Conservation (phyloP, 2,329 filamentous ascomycete genomes). For the Ceratocystis ficicola region DNA sequence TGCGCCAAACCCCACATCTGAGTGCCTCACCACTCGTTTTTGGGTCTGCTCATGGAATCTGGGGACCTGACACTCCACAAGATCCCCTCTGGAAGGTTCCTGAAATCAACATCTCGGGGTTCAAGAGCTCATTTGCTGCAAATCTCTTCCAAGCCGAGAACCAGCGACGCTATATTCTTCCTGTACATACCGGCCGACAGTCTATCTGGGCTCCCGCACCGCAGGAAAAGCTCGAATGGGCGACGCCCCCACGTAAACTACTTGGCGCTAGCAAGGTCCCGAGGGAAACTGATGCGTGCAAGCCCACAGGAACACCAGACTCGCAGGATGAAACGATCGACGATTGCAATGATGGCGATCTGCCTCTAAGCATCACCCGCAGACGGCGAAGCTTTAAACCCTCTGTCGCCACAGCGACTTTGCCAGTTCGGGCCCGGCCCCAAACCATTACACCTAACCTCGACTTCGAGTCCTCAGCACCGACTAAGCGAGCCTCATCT, state of each 20-base stretch:
- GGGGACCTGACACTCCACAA: constrained; percentile 8
- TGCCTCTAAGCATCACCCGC: not conserved
- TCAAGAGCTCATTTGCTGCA: constrained; percentile 22
- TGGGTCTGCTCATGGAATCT: constrained; percentile 8
- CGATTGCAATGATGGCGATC: not conserved
- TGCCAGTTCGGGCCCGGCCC: no score
- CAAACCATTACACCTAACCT: no score
- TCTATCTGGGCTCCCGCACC: constrained; percentile 30
- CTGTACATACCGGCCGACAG: constrained; percentile 27
- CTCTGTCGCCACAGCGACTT: no score
- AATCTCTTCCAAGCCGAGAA: constrained; percentile 23
- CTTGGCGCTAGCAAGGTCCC: not conserved
- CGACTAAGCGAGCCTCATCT: no score
- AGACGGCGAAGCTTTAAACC: no score
- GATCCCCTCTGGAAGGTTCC: constrained; percentile 23
- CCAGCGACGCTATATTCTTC: constrained; percentile 28
- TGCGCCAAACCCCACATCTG: constrained; percentile 7
- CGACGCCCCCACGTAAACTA: not conserved
- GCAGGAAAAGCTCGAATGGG: constrained; percentile 25
- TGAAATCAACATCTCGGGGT: constrained; percentile 21
- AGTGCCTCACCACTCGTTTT: not conserved
- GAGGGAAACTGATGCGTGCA: not conserved
- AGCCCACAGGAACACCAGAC: not conserved
- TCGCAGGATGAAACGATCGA: not conserved
- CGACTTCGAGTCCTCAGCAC: no score